These are phyloP conservation scores for Sporothrix inflata DNA, from an alignment of 2,329 filamentous ascomycete species.

Conservation along the genomic window DNA sequence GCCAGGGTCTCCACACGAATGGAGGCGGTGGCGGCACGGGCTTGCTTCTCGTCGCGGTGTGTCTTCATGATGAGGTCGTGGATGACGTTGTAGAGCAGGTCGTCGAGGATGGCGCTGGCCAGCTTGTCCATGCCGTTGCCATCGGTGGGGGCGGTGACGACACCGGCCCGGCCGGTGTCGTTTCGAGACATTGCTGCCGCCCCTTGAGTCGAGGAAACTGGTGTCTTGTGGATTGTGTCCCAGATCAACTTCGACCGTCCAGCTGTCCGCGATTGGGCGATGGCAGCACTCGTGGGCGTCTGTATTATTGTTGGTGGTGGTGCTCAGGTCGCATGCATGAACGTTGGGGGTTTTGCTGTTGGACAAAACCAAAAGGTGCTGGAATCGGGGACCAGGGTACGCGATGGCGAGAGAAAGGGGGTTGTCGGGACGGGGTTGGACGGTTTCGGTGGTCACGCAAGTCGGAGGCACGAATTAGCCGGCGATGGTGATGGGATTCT, in stretches of 20 bases:
- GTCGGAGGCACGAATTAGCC: conserved; percentile 18
- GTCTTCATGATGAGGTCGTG: conserved; percentile 74
- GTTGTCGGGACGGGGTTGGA: background rate
- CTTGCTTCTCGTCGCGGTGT: conserved; percentile 78
- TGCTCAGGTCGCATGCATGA: conserved; percentile 11
- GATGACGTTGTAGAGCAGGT: conserved; percentile 75
- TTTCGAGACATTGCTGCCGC: conserved; percentile 33
- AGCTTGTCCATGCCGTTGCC: conserved; percentile 60
- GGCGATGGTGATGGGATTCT: background rate
- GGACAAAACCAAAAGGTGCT: background rate
- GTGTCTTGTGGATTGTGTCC: background rate
- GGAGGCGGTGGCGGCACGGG: conserved; percentile 67
- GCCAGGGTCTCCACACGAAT: conserved; percentile 67
- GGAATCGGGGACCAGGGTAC: background rate
- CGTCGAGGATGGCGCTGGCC: conserved; percentile 70
- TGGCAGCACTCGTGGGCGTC: background rate
- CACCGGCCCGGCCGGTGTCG: conserved; percentile 57
- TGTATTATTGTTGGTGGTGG: background rate
- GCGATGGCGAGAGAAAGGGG: background rate
- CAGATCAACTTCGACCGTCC: background rate
- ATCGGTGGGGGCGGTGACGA: conserved; percentile 58
- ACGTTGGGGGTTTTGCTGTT: background rate
- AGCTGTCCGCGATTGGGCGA: background rate
- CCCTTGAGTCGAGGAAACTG: no score
- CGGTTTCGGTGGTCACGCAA: background rate